A percentile compares a stretch with the other conserved stretches of the same genome.
Evolutionary conservation across 1,139 yeast species (phyloP).

Genomic region (Candida frijolesensis): DNA sequence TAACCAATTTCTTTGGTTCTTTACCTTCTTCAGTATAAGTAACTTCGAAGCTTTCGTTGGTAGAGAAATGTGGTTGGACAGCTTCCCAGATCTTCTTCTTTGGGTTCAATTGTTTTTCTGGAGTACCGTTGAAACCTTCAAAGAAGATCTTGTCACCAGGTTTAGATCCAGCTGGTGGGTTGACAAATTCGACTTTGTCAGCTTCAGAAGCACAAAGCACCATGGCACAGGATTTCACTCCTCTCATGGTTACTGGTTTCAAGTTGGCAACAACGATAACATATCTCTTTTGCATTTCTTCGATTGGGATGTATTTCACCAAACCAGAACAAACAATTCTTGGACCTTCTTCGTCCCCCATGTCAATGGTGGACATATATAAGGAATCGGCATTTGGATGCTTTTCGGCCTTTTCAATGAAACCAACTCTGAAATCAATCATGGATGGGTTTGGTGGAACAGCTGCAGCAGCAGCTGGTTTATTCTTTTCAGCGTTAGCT

Average conservation of each 20-base stretch:
- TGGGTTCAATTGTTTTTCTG: constrained; percentile 93
- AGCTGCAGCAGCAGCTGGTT: constrained; percentile 57
- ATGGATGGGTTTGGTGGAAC: constrained; percentile 75
- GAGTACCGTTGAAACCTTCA: constrained; percentile 84
- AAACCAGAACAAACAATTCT: constrained; percentile 97
- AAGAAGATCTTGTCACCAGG: constrained; percentile 97
- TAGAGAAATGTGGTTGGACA: constrained; percentile 86
- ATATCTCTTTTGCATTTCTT: constrained; percentile 46
- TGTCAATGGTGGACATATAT: constrained; percentile 93
- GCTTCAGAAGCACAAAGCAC: constrained; percentile 87
- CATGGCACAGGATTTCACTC: constrained; percentile 94
- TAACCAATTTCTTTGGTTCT: constrained; percentile 75
- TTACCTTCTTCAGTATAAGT: constrained; percentile 82
- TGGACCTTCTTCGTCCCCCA: constrained; percentile 96
- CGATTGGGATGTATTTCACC: constrained; percentile 51
- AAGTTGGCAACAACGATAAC: constrained; percentile 62
- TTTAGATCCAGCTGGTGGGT: constrained; percentile 92
- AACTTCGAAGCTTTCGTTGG: constrained; percentile 75
- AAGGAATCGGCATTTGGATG: constrained; percentile 98
- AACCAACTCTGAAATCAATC: constrained; percentile 94
- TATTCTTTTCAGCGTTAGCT: constrained; percentile 64
- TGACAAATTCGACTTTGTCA: constrained; percentile 80
- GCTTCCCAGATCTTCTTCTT: constrained; percentile 99
- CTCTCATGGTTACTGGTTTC: constrained; percentile 73
- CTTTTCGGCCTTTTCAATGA: constrained; percentile 92